Conservation (phyloP, 1,139 yeast genomes). For the Chernovozyma aurita region DNA sequence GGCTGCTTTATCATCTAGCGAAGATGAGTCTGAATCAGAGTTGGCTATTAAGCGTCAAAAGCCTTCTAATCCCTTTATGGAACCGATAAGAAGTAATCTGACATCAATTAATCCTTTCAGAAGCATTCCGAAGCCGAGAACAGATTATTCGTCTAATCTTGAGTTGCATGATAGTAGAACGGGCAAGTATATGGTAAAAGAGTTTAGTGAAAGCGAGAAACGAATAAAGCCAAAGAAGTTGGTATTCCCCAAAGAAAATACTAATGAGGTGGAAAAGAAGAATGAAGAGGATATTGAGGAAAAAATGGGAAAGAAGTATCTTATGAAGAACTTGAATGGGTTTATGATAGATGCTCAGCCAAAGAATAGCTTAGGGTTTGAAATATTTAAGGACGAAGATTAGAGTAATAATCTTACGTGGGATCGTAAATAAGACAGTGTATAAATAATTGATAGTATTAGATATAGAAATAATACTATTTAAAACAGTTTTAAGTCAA, state of each 20-base stretch:
- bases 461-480: too few relatives aligned
- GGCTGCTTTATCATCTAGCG: not conserved
- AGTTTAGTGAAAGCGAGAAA: constrained; percentile 16
- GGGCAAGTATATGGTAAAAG: constrained; percentile 20
- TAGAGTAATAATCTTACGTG: not conserved
- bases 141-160: constrained; percentile 23
- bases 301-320: constrained; percentile 13
- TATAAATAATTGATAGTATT: too few relatives aligned
- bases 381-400: constrained; percentile 15
- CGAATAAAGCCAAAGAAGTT: constrained; percentile 26
- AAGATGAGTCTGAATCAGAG: not conserved
- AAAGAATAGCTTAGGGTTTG: constrained; percentile 13
- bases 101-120: constrained; percentile 11
- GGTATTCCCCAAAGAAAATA: constrained; percentile 6
- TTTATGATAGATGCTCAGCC: constrained; percentile 11
- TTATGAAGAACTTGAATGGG: constrained; percentile 11
- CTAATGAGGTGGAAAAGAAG: not conserved
- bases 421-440: too few relatives aligned
- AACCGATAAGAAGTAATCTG: constrained; percentile 2
- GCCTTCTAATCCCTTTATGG: not conserved
- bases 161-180: constrained; percentile 25
- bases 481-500: too few relatives aligned
- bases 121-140: constrained; percentile 5
- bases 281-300: constrained; percentile 11
- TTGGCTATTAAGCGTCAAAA: not conserved